Evolutionary conservation across 2,329 filamentous ascomycete species (phyloP), one percentile per base, ranked within the genome.

Genomic region (Colletotrichum viniferum): DNA sequence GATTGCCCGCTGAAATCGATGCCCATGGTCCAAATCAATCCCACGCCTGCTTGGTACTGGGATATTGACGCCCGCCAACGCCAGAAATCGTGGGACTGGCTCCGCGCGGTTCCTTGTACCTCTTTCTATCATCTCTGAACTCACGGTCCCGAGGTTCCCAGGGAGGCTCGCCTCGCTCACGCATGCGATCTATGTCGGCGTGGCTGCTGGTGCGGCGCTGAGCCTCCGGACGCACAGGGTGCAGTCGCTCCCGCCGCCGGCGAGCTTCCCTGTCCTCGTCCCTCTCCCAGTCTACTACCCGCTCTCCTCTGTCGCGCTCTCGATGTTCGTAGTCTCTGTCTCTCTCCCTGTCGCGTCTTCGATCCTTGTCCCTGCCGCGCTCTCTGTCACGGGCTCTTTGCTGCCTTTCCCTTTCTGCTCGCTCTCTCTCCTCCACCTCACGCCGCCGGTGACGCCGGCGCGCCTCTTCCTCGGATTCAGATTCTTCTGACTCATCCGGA

Each of bases 181-280:
- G 68, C 75, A 77, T 73, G 9, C 87, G 83, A 74, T 89, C 88
- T 38, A 86, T 82, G 74, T 90, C 88, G 28, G 87, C 86, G 74
- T 89, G 88, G 78, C 88, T 89, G 80, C 88, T 89, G 4, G 88
- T 87, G 60, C 88, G 82, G 62, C 87, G 83, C 32, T 85, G 81
- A 16, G 82, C 78, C 2, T 87, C 86, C 2, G 86, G 84, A n/a
- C 86, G 83, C 34, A 83, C 80, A 14, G 84, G 78, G 76, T 86
- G 84, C 30, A 74, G 78, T 14, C 77, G 76, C 9, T 84, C 83
- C 60, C 84, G 82, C 66, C 82, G 78, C 43, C 77, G 76, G 24
- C 79, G 77, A 1, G 79, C 72, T 18, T 84, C 84, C 38, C 81
- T 80, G 10, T 84, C 84, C 21, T 81, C 81, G 16, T 81, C 83